Evolutionary conservation across 2,329 filamentous ascomycete species (phyloP), one percentile per base, ranked within the genome.

Genomic region (Aspergillus floridensis): DNA sequence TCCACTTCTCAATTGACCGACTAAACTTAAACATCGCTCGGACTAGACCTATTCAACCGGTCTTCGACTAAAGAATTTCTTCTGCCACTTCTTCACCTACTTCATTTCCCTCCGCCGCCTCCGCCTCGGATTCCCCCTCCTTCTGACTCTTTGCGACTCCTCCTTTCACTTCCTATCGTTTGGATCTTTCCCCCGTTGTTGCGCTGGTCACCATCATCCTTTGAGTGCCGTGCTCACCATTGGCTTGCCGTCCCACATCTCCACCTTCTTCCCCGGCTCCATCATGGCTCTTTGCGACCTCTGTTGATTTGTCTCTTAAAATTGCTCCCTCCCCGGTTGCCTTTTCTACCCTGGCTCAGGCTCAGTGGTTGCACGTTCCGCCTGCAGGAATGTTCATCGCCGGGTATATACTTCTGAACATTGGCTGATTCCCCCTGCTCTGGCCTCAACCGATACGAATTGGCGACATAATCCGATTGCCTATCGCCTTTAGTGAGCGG

Each of bases 401-500:
- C 48, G 12, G 41, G 53, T 47, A 48, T 44, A 48, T 44, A 29
- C 19, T 41, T 46, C 41, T 53, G 26, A 21, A 58, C 47, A 26
- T 38, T 54, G 41, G 56, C 44, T 58, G 44, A 58, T 35, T 29
- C 21, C 56, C 52, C 41, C 49, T 29, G n/a, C 16, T 38, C 49
- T 54, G 29, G 22, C 53, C 29, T 5, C 21, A 26, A n/a, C 49
- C 44, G 35, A 5, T 46, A 26, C 24, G 44, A 54, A 16, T 46
- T 58, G 50, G 53, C 21, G 32, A 35, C 26, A 2, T 19, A 48
- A 26, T 49, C 35, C 32, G 22, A 58, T 56, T 57, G 38, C 53
- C 47, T 22, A 19, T 38, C 54, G 49, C 56, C 49, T 44, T 55
- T 62, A 29, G 26, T 35, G 50, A 58, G 47, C 49, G 44, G 32